Evolutionary conservation across 257 asterid genomes (phyloP).

Genomic region (Solanum gracilifrons): DNA sequence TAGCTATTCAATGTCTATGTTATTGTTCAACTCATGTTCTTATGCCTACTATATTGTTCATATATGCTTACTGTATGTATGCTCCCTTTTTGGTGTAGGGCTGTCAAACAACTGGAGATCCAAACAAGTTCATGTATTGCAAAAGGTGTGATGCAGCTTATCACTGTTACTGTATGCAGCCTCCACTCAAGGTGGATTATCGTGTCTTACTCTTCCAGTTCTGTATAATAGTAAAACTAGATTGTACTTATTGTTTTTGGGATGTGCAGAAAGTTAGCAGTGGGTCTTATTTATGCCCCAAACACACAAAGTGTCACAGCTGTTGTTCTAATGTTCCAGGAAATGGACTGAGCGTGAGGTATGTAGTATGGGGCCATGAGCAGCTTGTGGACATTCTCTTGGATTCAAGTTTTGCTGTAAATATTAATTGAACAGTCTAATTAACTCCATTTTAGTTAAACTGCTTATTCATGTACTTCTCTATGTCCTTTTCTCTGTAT

Average conservation of each 20-base stretch:
- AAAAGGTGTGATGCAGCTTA: conserved; percentile 92
- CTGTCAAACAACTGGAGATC: conserved; percentile 89
- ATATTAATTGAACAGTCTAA: neutral
- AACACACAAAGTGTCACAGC: conserved; percentile 94
- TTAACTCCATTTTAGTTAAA: neutral
- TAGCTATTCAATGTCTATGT: neutral
- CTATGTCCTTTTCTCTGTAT: neutral
- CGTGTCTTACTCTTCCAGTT: neutral
- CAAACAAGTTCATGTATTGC: conserved; percentile 88
- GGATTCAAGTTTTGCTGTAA: neutral
- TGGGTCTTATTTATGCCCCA: conserved; percentile 93
- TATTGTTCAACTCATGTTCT: neutral
- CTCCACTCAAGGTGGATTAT: conserved; percentile 82
- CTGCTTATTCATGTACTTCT: neutral
- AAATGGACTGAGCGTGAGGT: conserved; percentile 92
- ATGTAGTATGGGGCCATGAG: conserved; percentile 7
- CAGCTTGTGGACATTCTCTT: neutral
- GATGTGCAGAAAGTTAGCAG: conserved; percentile 69
- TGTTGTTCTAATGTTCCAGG: conserved; percentile 92
- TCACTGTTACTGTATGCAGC: conserved; percentile 96
- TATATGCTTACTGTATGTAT: neutral
- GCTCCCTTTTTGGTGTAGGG: conserved; percentile 33
- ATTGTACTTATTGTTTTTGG: conserved; percentile 7
- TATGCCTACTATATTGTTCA: neutral
- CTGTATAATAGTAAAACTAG: neutral